Evolutionary conservation across 306 rosid genomes (phyloP).

Genomic region (Luffa aegyptiaca): DNA sequence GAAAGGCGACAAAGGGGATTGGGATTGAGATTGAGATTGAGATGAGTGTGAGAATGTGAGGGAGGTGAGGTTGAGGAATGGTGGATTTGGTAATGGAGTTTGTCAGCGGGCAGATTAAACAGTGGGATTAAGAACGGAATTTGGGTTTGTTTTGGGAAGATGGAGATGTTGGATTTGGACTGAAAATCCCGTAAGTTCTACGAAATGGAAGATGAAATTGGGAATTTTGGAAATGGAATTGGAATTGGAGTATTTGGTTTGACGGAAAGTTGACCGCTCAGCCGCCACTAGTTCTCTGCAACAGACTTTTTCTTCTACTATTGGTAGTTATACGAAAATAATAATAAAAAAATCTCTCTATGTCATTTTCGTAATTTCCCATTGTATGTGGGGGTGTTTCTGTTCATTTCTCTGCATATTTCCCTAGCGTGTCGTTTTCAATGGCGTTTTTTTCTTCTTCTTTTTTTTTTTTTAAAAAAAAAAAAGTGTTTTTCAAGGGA

Average conservation of each 20-base stretch:
- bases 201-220: neutral
- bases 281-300: conserved; percentile 2
- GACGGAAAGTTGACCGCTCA: conserved; percentile 17
- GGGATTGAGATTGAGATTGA: neutral
- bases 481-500: too few species aligned
- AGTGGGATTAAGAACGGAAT: neutral
- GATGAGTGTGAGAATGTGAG: neutral
- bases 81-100: neutral
- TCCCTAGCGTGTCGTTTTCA: too few species aligned
- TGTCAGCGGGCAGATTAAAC: neutral
- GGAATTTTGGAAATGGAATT: neutral
- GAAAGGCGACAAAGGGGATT: neutral
- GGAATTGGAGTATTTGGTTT: conserved; percentile 15
- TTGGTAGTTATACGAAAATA: neutral
- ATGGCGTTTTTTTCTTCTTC: too few species aligned
- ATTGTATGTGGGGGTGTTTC: neutral
- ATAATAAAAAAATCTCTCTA: neutral
- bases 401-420: neutral
- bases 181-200: neutral
- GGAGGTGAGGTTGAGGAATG: neutral
- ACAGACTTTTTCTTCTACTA: neutral
- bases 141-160: neutral
- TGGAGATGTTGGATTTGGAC: neutral
- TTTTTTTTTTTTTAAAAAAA: too few species aligned
- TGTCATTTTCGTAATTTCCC: neutral